Percentiles rank a stretch among this genome's conserved stretches.
These are phyloP conservation scores for Phaffomyces antillensis DNA, from an alignment of 805 yeast genomes.

Conservation along the genomic window DNA sequence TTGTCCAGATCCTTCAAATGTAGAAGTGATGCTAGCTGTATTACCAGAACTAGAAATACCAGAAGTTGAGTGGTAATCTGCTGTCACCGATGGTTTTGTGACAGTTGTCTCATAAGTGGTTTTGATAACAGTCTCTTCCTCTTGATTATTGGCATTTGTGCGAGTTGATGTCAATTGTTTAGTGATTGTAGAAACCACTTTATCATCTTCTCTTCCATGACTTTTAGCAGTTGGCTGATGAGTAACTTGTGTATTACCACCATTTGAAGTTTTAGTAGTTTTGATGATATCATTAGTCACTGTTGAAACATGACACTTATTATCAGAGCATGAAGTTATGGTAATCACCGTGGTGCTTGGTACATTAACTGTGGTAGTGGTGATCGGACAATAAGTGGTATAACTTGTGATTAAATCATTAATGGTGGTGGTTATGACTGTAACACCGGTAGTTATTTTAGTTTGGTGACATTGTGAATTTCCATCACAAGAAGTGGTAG, in stretches of 20 bases:
- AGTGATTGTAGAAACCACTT: too few relatives aligned
- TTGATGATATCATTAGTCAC: neutral
- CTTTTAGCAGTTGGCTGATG: neutral
- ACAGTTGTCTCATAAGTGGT: too few relatives aligned
- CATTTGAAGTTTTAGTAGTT: neutral
- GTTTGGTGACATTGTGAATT: neutral
- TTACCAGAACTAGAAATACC: too few relatives aligned
- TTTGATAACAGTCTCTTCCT: too few relatives aligned
- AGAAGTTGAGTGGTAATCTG: too few relatives aligned
- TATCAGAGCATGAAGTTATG: neutral
- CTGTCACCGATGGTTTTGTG: too few relatives aligned
- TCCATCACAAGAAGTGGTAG: neutral
- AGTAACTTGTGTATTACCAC: neutral
- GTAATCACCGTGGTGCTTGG: neutral
- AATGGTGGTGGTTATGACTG: neutral
- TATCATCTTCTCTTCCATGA: too few relatives aligned
- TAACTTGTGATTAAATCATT: neutral
- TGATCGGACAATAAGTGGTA: conserved; percentile 5
- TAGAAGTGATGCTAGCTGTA: too few relatives aligned
- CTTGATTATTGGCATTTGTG: too few relatives aligned
- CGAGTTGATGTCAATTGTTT: too few relatives aligned
- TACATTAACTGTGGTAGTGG: neutral
- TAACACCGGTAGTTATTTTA: neutral
- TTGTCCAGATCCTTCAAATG: too few relatives aligned
- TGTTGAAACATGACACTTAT: neutral